Conservation (phyloP, 2,329 filamentous ascomycete genomes). For the Pyricularia sp. region DNA sequence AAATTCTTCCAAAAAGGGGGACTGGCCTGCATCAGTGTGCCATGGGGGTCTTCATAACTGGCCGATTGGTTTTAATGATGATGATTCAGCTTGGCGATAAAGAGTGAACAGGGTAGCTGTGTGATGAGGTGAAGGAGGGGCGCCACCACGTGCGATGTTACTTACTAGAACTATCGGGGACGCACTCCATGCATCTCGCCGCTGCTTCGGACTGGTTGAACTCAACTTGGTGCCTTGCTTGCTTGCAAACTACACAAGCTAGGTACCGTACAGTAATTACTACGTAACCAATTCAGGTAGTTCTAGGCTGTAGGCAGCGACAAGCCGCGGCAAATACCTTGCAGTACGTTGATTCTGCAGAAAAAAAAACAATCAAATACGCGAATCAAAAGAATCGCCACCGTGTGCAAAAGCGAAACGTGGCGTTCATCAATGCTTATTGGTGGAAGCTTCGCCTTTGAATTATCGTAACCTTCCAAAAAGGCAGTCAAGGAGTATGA, state of each 20-base stretch:
- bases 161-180: too few species aligned
- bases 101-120: not conserved
- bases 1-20: not conserved
- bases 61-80: not conserved
- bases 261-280: too few species aligned
- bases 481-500: not conserved
- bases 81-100: not conserved
- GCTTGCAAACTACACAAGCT: too few species aligned
- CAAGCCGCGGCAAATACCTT: too few species aligned
- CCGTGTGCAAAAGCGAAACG: not conserved
- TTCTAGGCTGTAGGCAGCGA: too few species aligned
- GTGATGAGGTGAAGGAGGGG: not conserved
- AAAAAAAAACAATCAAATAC: not conserved
- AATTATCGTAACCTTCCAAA: not conserved
- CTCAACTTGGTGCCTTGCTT: too few species aligned
- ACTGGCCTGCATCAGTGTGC: not conserved
- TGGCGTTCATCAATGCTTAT: not conserved
- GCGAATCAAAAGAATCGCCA: not conserved
- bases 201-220: not conserved
- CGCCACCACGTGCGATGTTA: not conserved
- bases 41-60: not conserved
- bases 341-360: too few species aligned
- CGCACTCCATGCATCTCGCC: not conserved
- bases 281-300: too few species aligned
- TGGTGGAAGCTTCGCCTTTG: not conserved